phyloP scores from a whole-genome alignment of 495 filamentous ascomycete species.

The Chaetomium tenue region DNA sequence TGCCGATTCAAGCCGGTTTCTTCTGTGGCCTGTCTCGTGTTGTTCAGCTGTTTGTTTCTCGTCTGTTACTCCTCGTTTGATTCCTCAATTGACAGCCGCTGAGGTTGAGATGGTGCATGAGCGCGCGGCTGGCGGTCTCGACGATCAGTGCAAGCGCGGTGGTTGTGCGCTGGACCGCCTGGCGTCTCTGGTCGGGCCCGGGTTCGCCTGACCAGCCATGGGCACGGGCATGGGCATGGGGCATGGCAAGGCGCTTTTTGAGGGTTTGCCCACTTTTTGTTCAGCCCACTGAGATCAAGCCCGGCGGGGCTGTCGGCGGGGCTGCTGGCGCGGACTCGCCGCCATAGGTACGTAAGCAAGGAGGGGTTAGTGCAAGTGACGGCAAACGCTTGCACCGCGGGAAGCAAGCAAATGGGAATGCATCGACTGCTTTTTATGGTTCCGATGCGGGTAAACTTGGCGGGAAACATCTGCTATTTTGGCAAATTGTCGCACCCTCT shows the following conservation, averaged over 20 bases:
- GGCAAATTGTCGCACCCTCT: not conserved
- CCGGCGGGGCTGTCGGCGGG: conserved; percentile 1
- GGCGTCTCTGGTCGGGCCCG: not conserved
- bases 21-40: not conserved
- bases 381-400: conserved; percentile 7
- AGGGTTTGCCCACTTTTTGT: conserved; percentile 9
- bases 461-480: not conserved
- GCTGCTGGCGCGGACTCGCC: not conserved
- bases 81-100: not conserved
- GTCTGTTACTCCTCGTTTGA: not conserved
- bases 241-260: conserved; percentile 12
- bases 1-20: not conserved
- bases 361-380: conserved; percentile 4
- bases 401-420: conserved; percentile 11
- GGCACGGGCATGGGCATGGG: too few relatives aligned
- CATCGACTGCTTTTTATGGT: conserved; percentile 8
- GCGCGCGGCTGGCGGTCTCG: conserved; percentile 24
- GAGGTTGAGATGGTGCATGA: conserved; percentile 18
- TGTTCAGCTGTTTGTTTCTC: conserved; percentile 9
- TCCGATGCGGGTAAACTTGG: conserved; percentile 2
- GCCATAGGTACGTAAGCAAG: conserved; percentile 14
- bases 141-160: conserved; percentile 9
- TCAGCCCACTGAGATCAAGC: conserved; percentile 7
- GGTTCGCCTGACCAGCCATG: not conserved
- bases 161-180: conserved; percentile 1